Evolutionary conservation across 441 rosid genomes (phyloP).

Genomic region (Populus trichocarpa): DNA sequence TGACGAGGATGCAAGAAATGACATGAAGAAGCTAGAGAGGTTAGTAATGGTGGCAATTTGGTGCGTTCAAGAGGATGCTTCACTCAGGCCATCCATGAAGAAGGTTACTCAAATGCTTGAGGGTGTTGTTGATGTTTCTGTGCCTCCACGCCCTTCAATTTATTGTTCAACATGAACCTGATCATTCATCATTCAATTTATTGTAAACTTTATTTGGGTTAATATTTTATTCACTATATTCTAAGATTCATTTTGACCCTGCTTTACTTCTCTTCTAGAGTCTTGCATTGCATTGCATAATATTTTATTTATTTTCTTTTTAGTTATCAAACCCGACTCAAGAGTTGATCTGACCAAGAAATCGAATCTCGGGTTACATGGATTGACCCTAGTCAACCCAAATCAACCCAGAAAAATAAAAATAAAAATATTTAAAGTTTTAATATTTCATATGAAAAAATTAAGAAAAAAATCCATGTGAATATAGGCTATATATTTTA

Average conservation of each 20-base stretch:
- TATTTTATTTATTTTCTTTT: too few species aligned
- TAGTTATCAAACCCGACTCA: rapidly evolving
- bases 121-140: not conserved
- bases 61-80: constrained; percentile 42
- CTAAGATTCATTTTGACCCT: too few species aligned
- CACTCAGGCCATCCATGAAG: not conserved
- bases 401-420: too few species aligned
- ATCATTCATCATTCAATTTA: not conserved
- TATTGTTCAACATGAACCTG: not conserved
- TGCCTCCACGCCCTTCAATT: not conserved
- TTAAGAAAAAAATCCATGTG: too few species aligned
- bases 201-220: too few species aligned
- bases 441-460: too few species aligned
- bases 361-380: rapidly evolving
- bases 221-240: too few species aligned
- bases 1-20: constrained; percentile 26
- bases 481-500: too few species aligned
- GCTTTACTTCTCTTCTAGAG: too few species aligned
- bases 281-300: too few species aligned
- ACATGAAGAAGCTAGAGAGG: constrained; percentile 17
- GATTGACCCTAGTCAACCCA: too few species aligned
- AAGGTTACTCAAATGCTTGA: not conserved
- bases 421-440: too few species aligned
- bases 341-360: rapidly evolving
- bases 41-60: constrained; percentile 32